Base-by-base conservation (phyloP, 768 basidiomycete species). In the Leccinum variicolor region DNA sequence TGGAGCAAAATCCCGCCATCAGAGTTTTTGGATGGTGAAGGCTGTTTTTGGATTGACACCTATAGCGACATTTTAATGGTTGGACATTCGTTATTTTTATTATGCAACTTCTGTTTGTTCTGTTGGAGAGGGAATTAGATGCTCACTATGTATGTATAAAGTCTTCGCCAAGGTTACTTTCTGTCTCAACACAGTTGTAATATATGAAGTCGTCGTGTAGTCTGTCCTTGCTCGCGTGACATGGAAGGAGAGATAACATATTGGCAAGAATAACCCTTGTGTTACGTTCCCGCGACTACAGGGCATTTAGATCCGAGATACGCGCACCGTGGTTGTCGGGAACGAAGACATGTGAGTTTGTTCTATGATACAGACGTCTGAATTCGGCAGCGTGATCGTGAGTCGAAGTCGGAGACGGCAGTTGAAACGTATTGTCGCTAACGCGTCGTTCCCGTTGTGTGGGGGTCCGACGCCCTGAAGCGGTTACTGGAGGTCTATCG, bases 1-100 rank as follows among this genome's bases (percentile, higher is more conserved):
- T 31, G 2, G 1, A 21, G 48, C 15, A 9, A 14, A 6, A 13
- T 10, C 4, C 17, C 23, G 3, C 26, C 0, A 5, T n/a, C 17
- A 68, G 67, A 34, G 56, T 58, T 2, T 68, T 69, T 70, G 64
- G 64, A 64, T 76, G 68, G 64, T 71, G 21, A 47, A 8, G 17
- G 6, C 5, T 25, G 1, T 41, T 17, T 21, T 19, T n/a, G 21
- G 25, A 11, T 28, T 25, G 23, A 9, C 11, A 19, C 28, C 17
- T 23, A 47, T 25, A 8, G 39, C 17, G n/a, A 17, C 39, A n/a
- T 36, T 8, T n/a, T n/a, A 9, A 36, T 17, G 5, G 5, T n/a
- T 0, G n/a, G 39, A 39, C 39, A 39, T n/a, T 41, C 39, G 39
- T 41, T 41, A 41, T 41, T 11, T 19, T 41, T 39, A n/a, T n/a